A percentile compares a stretch with the other conserved stretches of the same genome.
These are phyloP conservation scores for Conticribra weissflogii DNA, from an alignment of 108 stramenopile genomes.

Conservation along the genomic window DNA sequence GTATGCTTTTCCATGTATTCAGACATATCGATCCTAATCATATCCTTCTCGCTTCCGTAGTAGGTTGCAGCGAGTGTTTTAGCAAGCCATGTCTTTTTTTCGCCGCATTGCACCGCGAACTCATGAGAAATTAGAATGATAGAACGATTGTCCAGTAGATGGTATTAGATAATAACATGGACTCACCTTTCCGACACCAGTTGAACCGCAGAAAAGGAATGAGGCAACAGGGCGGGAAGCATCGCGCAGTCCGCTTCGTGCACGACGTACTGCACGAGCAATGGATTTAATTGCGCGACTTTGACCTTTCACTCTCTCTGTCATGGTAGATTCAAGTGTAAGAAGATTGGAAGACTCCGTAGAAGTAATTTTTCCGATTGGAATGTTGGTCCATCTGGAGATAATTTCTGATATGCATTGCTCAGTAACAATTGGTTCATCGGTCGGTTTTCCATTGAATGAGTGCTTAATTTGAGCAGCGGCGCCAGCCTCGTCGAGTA, in stretches of 20 bases:
- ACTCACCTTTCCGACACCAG: conserved; percentile 54
- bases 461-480: conserved; percentile 85
- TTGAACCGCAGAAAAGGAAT: conserved; percentile 93
- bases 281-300: conserved; percentile 81
- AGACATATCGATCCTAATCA: conserved; percentile 93
- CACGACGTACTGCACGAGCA: conserved; percentile 80
- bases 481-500: conserved; percentile 97
- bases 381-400: conserved; percentile 74
- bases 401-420: conserved; percentile 65
- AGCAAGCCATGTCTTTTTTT: conserved; percentile 94
- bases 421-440: conserved; percentile 64
- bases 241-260: conserved; percentile 85
- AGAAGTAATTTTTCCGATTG: conserved; percentile 77
- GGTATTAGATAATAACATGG: neutral
- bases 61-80: conserved; percentile 90
- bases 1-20: conserved; percentile 93
- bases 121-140: conserved; percentile 7
- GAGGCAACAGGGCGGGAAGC: conserved; percentile 79
- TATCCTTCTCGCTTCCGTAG: conserved; percentile 86
- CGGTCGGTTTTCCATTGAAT: conserved; percentile 48
- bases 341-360: conserved; percentile 85
- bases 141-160: neutral
- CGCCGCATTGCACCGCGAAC: no score
- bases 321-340: conserved; percentile 69
- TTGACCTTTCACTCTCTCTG: conserved; percentile 89